These are phyloP conservation scores for Colletotrichum eremochloae DNA, from an alignment of 2,329 filamentous ascomycete genomes.

Conservation along the genomic window DNA sequence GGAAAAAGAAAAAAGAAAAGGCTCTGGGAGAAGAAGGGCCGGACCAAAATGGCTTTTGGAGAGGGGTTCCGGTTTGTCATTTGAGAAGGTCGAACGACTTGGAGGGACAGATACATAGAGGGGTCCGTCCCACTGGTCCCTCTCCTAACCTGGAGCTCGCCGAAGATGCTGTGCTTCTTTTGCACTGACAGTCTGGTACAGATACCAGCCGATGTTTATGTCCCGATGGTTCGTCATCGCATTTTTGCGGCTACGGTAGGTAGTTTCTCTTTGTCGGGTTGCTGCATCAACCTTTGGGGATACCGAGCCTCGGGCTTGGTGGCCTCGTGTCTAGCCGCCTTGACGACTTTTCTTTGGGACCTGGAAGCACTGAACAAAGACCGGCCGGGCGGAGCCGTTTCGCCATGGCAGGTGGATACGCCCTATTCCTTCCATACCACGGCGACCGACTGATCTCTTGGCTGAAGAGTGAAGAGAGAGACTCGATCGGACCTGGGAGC, in stretches of 20 bases:
- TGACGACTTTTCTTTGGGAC: neutral
- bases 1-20: neutral
- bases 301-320: neutral
- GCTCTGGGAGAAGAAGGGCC: neutral
- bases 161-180: constrained; percentile 22
- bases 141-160: constrained; percentile 1
- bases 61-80: neutral
- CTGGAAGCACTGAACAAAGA: constrained; percentile 1
- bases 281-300: neutral
- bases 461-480: neutral
- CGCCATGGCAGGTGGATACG: neutral
- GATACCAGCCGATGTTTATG: constrained; percentile 16
- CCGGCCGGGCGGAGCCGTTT: neutral
- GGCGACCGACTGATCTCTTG: neutral
- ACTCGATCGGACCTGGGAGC: neutral
- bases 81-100: constrained; percentile 30
- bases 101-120: neutral
- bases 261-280: neutral
- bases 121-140: neutral
- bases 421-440: neutral
- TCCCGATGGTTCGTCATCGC: neutral
- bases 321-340: neutral
- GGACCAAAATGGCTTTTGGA: constrained; percentile 13
- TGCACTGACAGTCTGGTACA: constrained; percentile 3
- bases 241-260: neutral